phyloP scores from a whole-genome alignment of 805 yeast genomes.

The Ogataea paradorogensis region DNA sequence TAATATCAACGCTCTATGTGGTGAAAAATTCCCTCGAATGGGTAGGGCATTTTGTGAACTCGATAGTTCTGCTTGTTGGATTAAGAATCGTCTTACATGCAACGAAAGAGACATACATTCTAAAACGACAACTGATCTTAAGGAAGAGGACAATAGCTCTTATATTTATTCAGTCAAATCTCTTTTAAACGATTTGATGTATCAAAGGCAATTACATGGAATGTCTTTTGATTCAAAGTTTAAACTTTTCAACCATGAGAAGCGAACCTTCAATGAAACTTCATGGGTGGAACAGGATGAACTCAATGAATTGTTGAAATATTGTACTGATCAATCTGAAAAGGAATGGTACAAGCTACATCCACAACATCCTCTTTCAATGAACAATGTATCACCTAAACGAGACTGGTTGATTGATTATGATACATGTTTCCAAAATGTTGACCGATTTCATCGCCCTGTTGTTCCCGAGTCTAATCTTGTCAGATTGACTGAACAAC shows the following conservation, averaged over 20 bases:
- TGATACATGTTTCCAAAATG: constrained; percentile 33
- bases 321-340: constrained; percentile 26
- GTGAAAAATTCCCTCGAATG: constrained; percentile 43
- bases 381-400: constrained; percentile 23
- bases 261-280: constrained; percentile 23
- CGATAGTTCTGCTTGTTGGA: constrained; percentile 61
- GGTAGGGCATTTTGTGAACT: constrained; percentile 68
- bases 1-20: constrained; percentile 29
- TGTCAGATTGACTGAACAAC: constrained; percentile 4
- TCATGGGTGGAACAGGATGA: constrained; percentile 45
- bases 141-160: constrained; percentile 10
- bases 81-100: constrained; percentile 51
- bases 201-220: constrained; percentile 44
- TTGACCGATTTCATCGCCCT: constrained; percentile 17
- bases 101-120: constrained; percentile 47
- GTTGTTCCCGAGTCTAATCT: constrained; percentile 4
- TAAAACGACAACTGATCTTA: constrained; percentile 26
- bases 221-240: constrained; percentile 30
- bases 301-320: constrained; percentile 33
- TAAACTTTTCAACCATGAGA: constrained; percentile 26
- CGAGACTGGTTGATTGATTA: constrained; percentile 24
- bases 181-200: constrained; percentile 56
- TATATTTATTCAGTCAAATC: constrained; percentile 49
- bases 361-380: constrained; percentile 8
- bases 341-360: constrained; percentile 19